These are phyloP conservation scores for Ichthyophonus hoferi DNA, from an alignment of 208 protist species.

Conservation along the genomic window DNA sequence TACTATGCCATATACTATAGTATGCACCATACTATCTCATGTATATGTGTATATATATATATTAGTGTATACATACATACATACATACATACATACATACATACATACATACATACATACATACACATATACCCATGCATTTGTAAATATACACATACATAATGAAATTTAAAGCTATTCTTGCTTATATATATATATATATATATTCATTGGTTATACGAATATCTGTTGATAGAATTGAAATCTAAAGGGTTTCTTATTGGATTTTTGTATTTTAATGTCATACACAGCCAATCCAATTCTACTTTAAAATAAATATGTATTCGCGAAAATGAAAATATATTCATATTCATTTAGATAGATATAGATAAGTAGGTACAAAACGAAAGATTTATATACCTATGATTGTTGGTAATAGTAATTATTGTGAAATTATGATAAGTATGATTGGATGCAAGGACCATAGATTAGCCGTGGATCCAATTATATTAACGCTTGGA, in stretches of 20 bases:
- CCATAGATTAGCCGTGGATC: too few relatives aligned
- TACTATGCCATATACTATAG: not conserved
- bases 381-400: not conserved
- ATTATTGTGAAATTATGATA: too few relatives aligned
- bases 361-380: not conserved
- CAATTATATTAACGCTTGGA: too few relatives aligned
- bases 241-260: not conserved
- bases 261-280: not conserved
- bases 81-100: not conserved
- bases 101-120: slow-evolving; percentile 9
- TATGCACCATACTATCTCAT: not conserved
- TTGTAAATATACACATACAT: not conserved
- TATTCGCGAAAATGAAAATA: not conserved
- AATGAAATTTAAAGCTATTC: not conserved
- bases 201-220: not conserved
- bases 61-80: not conserved
- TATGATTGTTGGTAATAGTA: too few relatives aligned
- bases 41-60: not conserved
- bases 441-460: too few relatives aligned
- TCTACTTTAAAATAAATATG: not conserved
- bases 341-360: not conserved
- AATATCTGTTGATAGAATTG: not conserved
- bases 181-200: not conserved
- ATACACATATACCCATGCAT: not conserved
- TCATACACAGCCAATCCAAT: not conserved